Base-by-base conservation (phyloP, 768 basidiomycete species). In the Psilocybe azurescens region DNA sequence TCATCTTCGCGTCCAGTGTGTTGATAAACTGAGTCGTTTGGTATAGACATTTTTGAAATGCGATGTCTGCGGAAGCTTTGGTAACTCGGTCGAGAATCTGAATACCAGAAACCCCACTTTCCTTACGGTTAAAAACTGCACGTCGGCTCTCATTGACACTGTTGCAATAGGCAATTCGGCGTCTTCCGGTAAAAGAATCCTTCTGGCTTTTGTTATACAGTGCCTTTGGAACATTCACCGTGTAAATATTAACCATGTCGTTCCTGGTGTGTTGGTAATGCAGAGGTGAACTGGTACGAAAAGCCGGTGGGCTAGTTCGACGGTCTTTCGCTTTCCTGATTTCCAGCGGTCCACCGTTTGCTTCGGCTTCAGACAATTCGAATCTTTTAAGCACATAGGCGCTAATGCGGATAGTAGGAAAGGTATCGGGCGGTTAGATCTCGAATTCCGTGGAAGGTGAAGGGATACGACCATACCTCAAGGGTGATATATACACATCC, bases 1-100 rank as follows among this genome's bases (percentile, higher is more conserved):
- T 68, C 58, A 80, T 73, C 58, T 78, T 77, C 20, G 79, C 83
- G 64, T 87, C 83, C 75, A 56, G 84, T 82, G 64, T 80, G 80
- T 36, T 75, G 73, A 65, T 74, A 72, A 30, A 64, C 65, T 39
- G 70, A 72, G 3, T 73, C 64, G 65, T 75, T 77, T 54, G 79
- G 79, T 60, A 81, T 67, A 3, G 80, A 83, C 57, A 70, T 72
- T 14, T 69, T 66, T 24, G 73, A 73, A 53, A 79, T 73, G 56
- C 80, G 72, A 50, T 70, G 72, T 54, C 79, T 79, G 64, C 54
- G 56, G 65, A 24, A 41, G 39, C 29, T 36, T 32, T 24, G 59
- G 36, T 36, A 49, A 52, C 16, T 50, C 33, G 44, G 24, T 58
- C 36, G 36, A 59, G 24, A 46, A 55, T 46, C 38, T 39, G 10